A percentile compares a stretch with the other conserved stretches of the same genome.
phyloP scores from a whole-genome alignment of 1,139 yeast genomes.

The Saccharomycopsis phalli region DNA sequence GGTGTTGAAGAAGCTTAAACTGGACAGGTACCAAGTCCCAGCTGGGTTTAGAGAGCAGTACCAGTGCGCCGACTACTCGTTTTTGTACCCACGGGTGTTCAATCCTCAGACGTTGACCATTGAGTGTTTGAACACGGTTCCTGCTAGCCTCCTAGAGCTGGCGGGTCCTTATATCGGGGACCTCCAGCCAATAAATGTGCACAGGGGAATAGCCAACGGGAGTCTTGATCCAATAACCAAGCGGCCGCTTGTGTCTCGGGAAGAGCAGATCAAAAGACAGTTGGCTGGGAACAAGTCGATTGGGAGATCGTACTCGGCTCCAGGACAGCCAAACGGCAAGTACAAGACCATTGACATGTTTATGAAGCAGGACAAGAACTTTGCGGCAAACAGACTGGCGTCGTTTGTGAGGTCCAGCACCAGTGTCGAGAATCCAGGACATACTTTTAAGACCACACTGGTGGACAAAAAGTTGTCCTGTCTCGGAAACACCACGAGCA shows the following conservation, averaged over 20 bases:
- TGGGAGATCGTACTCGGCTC: slow-evolving; percentile 8
- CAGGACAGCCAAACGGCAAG: background rate
- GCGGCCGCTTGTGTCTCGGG: slow-evolving; percentile 32
- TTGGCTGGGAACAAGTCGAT: slow-evolving; percentile 1
- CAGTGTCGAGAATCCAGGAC: no score
- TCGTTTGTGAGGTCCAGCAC: no score
- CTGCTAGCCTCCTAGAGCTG: slow-evolving; percentile 27
- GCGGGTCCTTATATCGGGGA: slow-evolving; percentile 52
- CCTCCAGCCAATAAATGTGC: slow-evolving; percentile 38
- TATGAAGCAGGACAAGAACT: background rate
- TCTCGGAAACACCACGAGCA: background rate
- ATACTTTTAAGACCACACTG: no score
- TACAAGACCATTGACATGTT: slow-evolving; percentile 11
- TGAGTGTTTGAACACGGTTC: slow-evolving; percentile 51
- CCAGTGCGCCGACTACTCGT: slow-evolving; percentile 65
- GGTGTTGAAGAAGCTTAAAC: slow-evolving; percentile 49
- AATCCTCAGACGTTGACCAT: slow-evolving; percentile 47
- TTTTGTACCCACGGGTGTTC: slow-evolving; percentile 79
- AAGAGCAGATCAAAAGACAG: slow-evolving; percentile 6
- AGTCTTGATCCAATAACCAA: slow-evolving; percentile 57
- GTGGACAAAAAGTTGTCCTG: background rate
- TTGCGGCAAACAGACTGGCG: no score
- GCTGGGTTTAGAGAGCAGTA: slow-evolving; percentile 51
- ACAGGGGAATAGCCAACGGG: slow-evolving; percentile 54
- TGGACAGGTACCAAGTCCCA: slow-evolving; percentile 54